These are phyloP conservation scores for Rhodotorula graminis DNA, from an alignment of 768 basidiomycete genomes.

Conservation along the genomic window DNA sequence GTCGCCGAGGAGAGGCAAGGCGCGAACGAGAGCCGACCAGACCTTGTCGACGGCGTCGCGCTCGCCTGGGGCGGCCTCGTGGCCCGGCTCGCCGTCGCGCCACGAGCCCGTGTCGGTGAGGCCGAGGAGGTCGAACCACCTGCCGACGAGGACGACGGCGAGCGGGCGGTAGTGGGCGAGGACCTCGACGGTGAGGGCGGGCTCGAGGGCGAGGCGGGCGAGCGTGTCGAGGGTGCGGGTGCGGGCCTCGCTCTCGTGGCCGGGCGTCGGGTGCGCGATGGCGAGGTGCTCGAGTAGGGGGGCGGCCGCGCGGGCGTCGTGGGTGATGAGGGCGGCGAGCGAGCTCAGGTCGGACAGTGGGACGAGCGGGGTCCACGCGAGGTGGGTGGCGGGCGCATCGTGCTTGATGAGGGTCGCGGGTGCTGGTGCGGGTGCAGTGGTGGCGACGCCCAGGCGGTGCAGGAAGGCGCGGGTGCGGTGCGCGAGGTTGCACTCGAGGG, in stretches of 20 bases:
- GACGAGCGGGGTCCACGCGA: slow-evolving; percentile 24
- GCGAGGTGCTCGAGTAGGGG: slow-evolving; percentile 6
- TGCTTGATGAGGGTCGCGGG: background rate
- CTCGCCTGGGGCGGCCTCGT: slow-evolving; percentile 43
- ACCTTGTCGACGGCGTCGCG: slow-evolving; percentile 47
- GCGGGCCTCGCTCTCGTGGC: background rate
- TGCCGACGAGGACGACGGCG: slow-evolving; percentile 68
- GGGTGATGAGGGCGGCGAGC: slow-evolving; percentile 5
- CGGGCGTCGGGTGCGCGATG: background rate
- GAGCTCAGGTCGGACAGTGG: slow-evolving; percentile 19
- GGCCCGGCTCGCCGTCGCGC: slow-evolving; percentile 17
- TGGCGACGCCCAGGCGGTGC: background rate
- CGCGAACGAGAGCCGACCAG: slow-evolving; percentile 44
- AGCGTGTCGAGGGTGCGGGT: slow-evolving; percentile 54
- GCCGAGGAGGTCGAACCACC: slow-evolving; percentile 63
- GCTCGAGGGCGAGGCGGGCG: slow-evolving; percentile 59
- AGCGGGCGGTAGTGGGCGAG: slow-evolving; percentile 69
- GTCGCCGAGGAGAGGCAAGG: slow-evolving; percentile 42
- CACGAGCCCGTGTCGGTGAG: slow-evolving; percentile 46
- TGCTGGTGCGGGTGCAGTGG: background rate
- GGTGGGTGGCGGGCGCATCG: slow-evolving; percentile 2
- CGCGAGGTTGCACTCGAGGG: slow-evolving; percentile 3
- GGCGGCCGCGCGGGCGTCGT: background rate
- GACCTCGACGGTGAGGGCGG: slow-evolving; percentile 61
- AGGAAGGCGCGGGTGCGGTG: background rate